Evolutionary conservation across 345 rosid genomes (phyloP), one percentile per base, ranked within the genome.

Genomic region (Lenwebbia sp.): DNA sequence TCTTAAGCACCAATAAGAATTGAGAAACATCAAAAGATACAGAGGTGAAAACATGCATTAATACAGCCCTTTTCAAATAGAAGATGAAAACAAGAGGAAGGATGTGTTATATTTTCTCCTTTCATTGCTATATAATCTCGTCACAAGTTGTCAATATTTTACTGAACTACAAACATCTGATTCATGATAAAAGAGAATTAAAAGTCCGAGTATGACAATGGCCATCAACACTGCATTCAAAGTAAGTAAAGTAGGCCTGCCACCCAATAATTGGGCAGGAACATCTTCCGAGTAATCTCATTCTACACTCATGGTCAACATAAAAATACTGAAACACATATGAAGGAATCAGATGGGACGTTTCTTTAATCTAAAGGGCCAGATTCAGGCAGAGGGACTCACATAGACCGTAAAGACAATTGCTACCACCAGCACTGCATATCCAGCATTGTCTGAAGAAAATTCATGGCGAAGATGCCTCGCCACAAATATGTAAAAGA

Each of bases 391-490:
- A 82, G 50, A 57, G 28, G 83, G 83, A 89, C 98, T 96, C 87
- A 97, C 99, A 86, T 94, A 92, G 90, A 92, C 85, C 54, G 98
- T 94, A 87, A 94, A 95, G 53, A 90, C 90, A 90, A 96, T 86
- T 7, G 98, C 94, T 56, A 93, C 93, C 87, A 91, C 94, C 88
- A 94, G 90, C 89, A 96, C 90, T 5, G 97, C 92, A 88, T 93
- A 93, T 87, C 99, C 99, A 7, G 95, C 96, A 90, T 96, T 92
- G 83, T 94, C 53, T 26, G 95, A 87, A 7, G 93, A 91, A 91
- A 97, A 97, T 88, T 94, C 95, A 91, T 94, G 98, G 86, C 92
- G 96, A 87, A 97, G 99, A 91, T 96, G 98, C 92, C 99, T 90
- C 3, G 95, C 99, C 41, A 97, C 99, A 88, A 96, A 96, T 76